These are phyloP conservation scores for Hypoxylon sp. DNA, from an alignment of 2,329 filamentous ascomycete species.

Conservation along the genomic window DNA sequence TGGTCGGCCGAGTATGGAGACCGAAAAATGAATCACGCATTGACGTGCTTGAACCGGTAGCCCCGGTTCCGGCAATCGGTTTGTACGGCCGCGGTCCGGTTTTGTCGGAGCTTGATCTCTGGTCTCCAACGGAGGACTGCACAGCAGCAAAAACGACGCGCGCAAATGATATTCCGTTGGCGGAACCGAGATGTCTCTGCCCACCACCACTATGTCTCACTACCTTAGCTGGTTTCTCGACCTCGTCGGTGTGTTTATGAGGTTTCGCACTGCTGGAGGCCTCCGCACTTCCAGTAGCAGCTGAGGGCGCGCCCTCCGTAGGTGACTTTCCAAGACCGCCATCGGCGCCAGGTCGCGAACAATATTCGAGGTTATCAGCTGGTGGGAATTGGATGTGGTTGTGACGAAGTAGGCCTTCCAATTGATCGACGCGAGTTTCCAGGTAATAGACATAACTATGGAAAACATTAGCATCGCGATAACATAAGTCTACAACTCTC, in stretches of 20 bases:
- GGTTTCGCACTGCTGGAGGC: slow-evolving; percentile 43
- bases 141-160: slow-evolving; percentile 94
- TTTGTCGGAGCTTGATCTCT: slow-evolving; percentile 74
- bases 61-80: slow-evolving; percentile 55
- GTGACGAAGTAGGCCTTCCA: slow-evolving; percentile 77
- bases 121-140: slow-evolving; percentile 72
- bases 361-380: slow-evolving; percentile 73
- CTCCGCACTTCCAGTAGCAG: slow-evolving; percentile 48
- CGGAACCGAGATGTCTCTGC: slow-evolving; percentile 81
- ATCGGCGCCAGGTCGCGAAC: slow-evolving; percentile 58
- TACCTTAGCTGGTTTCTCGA: slow-evolving; percentile 60
- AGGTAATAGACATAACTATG: slow-evolving; percentile 91
- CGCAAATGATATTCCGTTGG: slow-evolving; percentile 92
- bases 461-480: slow-evolving; percentile 31
- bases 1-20: slow-evolving; percentile 88
- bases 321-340: slow-evolving; percentile 47
- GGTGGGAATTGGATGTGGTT: slow-evolving; percentile 77
- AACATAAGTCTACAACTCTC: slow-evolving; percentile 1
- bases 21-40: slow-evolving; percentile 98
- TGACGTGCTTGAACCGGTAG: slow-evolving; percentile 70
- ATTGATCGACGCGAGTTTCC: slow-evolving; percentile 83
- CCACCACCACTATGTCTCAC: slow-evolving; percentile 64
- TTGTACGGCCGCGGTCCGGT: slow-evolving; percentile 68
- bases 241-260: slow-evolving; percentile 53
- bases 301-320: slow-evolving; percentile 46